Evolutionary conservation across 805 yeast genomes (phyloP).

Genomic region (Ogataea polymorpha): DNA sequence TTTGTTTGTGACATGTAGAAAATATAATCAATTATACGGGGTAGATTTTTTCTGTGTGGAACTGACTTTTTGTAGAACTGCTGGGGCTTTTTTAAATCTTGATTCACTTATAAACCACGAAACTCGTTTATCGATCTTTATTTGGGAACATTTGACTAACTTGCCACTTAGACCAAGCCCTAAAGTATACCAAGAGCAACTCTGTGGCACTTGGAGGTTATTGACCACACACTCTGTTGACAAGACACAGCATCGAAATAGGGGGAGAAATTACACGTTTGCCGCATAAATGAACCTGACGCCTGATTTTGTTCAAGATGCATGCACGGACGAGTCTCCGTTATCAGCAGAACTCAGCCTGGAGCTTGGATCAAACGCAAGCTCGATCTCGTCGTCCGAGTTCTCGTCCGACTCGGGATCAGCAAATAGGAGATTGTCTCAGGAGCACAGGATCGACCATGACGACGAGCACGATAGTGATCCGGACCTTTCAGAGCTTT

Average conservation of each 20-base stretch:
- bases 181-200: no score
- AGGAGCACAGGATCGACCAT: not conserved
- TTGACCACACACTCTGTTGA: no score
- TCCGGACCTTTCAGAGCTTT: not conserved
- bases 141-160: no score
- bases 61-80: not conserved
- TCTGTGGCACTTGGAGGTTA: no score
- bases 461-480: conserved; percentile 1
- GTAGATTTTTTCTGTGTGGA: conserved; percentile 2
- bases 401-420: conserved; percentile 14
- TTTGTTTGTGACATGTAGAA: conserved; percentile 11
- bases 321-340: conserved; percentile 13
- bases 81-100: not conserved
- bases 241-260: no score
- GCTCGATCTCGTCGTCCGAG: conserved; percentile 13
- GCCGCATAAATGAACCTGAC: conserved; percentile 4
- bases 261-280: not conserved
- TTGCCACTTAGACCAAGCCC: no score
- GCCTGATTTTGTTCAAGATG: not conserved
- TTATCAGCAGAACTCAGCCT: conserved; percentile 10
- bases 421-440: conserved; percentile 1
- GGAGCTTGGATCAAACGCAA: conserved; percentile 10
- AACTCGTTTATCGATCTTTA: no score
- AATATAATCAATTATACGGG: not conserved
- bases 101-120: not conserved